These are phyloP conservation scores for Sclerotinia glacialis DNA, from an alignment of 2,329 filamentous ascomycete genomes.

Conservation along the genomic window DNA sequence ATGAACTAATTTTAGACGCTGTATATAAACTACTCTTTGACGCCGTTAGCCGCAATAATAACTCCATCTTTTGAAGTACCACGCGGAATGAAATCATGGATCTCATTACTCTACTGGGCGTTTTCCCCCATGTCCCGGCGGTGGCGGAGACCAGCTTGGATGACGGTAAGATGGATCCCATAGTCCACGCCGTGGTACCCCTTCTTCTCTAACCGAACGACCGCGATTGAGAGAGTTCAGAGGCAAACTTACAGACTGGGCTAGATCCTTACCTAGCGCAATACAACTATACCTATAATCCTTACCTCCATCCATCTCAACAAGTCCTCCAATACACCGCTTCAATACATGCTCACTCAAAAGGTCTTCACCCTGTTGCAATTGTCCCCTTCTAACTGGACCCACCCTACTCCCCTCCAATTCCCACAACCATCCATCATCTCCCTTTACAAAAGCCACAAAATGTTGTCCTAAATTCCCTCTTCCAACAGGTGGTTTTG, in stretches of 20 bases:
- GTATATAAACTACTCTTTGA: neutral
- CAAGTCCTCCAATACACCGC: constrained; percentile 53
- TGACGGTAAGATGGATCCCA: neutral
- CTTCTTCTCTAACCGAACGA: neutral
- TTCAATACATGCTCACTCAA: constrained; percentile 72
- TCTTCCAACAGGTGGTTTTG: constrained; percentile 61
- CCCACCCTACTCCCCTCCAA: constrained; percentile 67
- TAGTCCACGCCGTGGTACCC: neutral
- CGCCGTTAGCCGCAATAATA: neutral
- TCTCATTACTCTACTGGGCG: neutral
- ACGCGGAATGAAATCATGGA: neutral
- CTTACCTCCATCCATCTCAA: constrained; percentile 30
- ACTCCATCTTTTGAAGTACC: neutral
- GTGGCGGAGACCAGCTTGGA: neutral
- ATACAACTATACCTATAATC: constrained; percentile 39
- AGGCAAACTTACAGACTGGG: neutral
- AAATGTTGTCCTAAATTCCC: constrained; percentile 91
- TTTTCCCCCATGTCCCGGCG: neutral
- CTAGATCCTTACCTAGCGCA: constrained; percentile 27
- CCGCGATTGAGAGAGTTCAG: neutral
- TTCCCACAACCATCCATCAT: constrained; percentile 69
- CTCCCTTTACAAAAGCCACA: constrained; percentile 83
- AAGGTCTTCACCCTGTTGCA: constrained; percentile 64
- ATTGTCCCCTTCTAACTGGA: constrained; percentile 55
- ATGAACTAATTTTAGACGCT: constrained; percentile 4